These are phyloP conservation scores for Ceratobasidium sp. DNA, from an alignment of 1,284 basidiomycete species.

Conservation along the genomic window DNA sequence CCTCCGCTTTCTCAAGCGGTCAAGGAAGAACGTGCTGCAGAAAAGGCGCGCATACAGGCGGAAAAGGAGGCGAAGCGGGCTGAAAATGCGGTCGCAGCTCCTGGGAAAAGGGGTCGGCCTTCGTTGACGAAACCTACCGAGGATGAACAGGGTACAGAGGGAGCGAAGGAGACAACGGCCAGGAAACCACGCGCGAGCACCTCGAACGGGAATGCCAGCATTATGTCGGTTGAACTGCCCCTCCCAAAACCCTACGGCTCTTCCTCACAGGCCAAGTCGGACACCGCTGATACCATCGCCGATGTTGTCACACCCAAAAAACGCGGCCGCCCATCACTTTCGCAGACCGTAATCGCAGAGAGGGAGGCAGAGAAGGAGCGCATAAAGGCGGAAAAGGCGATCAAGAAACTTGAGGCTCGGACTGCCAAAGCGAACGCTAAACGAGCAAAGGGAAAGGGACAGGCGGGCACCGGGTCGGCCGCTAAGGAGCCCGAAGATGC, in stretches of 20 bases:
- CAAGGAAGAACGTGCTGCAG: conserved; percentile 24
- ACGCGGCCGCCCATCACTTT: conserved; percentile 49
- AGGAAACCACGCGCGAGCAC: background rate
- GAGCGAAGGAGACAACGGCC: background rate
- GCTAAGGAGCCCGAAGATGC: background rate
- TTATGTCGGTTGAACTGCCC: background rate
- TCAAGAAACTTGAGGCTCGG: conserved; percentile 16
- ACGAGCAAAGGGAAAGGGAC: conserved; percentile 2
- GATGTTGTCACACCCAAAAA: conserved; percentile 1
- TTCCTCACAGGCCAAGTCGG: conserved; percentile 17
- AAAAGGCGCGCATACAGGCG: conserved; percentile 33
- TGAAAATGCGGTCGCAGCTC: background rate
- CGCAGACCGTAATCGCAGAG: conserved; percentile 53
- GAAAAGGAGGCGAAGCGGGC: conserved; percentile 10
- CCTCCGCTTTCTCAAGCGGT: conserved; percentile 30
- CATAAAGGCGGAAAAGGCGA: conserved; percentile 25
- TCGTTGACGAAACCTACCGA: background rate
- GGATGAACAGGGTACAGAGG: background rate
- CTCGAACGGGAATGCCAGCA: background rate
- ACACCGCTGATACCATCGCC: background rate
- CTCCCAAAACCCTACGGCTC: background rate
- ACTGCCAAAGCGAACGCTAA: conserved; percentile 32
- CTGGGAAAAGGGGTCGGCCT: conserved; percentile 26
- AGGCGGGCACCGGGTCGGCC: background rate
- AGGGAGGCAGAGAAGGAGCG: conserved; percentile 52